Evolutionary conservation across 148 eudicot genomes (phyloP).

Genomic region (Rheum nobile): DNA sequence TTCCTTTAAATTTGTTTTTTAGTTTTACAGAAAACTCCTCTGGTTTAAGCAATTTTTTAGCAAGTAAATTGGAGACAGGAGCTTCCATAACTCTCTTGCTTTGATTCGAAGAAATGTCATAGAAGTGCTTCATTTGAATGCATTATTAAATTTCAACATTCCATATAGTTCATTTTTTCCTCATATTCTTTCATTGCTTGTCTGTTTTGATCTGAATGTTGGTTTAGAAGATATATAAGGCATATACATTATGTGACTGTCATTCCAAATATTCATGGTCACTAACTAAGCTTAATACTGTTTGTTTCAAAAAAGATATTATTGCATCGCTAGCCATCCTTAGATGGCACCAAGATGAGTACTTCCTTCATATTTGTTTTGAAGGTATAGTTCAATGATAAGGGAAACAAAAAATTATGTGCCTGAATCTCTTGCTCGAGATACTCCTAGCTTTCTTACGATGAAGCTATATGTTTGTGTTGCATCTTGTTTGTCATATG

Average conservation of each 20-base stretch:
- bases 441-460: not conserved
- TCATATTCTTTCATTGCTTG: not conserved
- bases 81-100: not conserved
- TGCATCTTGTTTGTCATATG: not conserved
- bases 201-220: not conserved
- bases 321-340: not conserved
- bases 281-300: not conserved
- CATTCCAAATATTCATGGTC: not conserved
- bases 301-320: not conserved
- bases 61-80: not conserved
- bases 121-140: not conserved
- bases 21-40: not conserved
- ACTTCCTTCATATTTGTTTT: not conserved
- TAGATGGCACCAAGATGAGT: not conserved
- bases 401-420: not conserved
- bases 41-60: not conserved
- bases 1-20: not conserved
- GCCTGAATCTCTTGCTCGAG: not conserved
- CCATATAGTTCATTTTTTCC: not conserved
- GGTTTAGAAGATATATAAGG: not conserved
- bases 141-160: not conserved
- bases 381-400: not conserved
- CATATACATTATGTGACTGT: not conserved
- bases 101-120: not conserved
- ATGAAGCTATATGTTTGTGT: not conserved